Base-by-base conservation (phyloP, 1,284 basidiomycete genomes). In the Trametes pubescens region DNA sequence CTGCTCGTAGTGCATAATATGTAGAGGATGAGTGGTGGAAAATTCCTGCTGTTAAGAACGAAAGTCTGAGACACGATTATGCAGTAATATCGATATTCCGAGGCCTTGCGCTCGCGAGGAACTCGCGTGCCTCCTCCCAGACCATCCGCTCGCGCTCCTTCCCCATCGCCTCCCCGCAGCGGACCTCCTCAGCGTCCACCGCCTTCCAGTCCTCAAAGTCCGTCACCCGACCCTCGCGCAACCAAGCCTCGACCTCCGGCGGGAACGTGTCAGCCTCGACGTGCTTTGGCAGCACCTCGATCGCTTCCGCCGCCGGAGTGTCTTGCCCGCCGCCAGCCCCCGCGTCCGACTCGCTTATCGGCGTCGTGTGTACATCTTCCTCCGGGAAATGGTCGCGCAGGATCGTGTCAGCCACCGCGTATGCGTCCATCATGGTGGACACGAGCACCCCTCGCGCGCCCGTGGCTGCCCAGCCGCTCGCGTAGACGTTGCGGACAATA, bases 401-500 rank as follows among this genome's bases (percentile, higher is more conserved):
- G 51, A 97, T 86, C 0, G 83, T 81, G 54, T 94, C 90, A 0
- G 92, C 91, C 1, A 93, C 89, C 2, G 82, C 81, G 73, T 96
- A 96, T 18, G 97, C 94, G 75, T 98, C 88, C 77, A 95, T 88
- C 95, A 99, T 96, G 26, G 98, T 99, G 18, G 90, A 85, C 0
- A 95, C 96, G 51, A 99, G 86, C 14, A 99, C 96, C 6, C 98
- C 97, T 51, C 89, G 90, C 0, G 97, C 96, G 24, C 97, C 98
- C 13, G 88, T 88, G 0, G 95, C 92, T 0, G 95, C 91, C 98
- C 98, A 99, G 2, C 97, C 97, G 1, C 94, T 91, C 1, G 94
- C 91, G 74, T 98, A 99, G n/a, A 95, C 82, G 43, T 91, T 90
- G 29, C 82, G 82, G 61, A 86, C 69, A 4, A 74, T 78, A 22